Percentiles rank a stretch among this genome's conserved stretches.
phyloP scores from a whole-genome alignment of 2,329 filamentous ascomycete genomes.

The Huntiella bhutanensis region DNA sequence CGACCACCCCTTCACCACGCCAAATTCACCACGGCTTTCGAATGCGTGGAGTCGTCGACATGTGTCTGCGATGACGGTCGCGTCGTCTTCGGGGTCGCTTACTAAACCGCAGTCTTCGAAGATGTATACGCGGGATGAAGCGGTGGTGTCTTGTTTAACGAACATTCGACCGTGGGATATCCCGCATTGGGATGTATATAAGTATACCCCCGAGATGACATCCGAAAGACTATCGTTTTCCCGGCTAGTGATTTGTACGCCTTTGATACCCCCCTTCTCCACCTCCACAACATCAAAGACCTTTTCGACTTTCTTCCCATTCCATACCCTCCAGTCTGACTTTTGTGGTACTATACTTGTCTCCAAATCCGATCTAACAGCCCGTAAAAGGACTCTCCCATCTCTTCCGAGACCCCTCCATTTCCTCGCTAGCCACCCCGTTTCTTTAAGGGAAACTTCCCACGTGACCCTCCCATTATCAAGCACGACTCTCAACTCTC shows the following conservation, averaged over 20 bases:
- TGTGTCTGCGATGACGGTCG: slow-evolving; percentile 6
- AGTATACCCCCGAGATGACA: background rate
- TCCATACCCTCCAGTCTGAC: background rate
- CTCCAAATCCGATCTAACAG: background rate
- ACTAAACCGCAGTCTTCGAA: slow-evolving; percentile 10
- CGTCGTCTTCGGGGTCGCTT: slow-evolving; percentile 7
- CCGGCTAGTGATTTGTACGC: no score
- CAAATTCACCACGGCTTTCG: background rate
- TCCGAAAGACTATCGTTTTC: background rate
- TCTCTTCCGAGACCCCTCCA: background rate
- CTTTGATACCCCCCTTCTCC: no score
- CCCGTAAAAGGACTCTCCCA: no score
- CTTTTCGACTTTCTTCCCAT: no score
- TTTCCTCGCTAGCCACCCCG: background rate
- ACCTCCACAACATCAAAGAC: background rate
- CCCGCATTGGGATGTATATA: slow-evolving; percentile 8
- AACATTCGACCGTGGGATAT: slow-evolving; percentile 7
- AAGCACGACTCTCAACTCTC: background rate
- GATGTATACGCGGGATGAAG: slow-evolving; percentile 2
- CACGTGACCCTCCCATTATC: background rate
- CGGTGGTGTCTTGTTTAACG: background rate
- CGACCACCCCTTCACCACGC: slow-evolving; percentile 2
- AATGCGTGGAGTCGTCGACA: slow-evolving; percentile 10
- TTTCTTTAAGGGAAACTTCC: background rate
- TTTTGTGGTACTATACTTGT: background rate